Evolutionary conservation across 148 eudicot species (phyloP), one percentile per base, ranked within the genome.

Genomic region (Arbutus unedo): DNA sequence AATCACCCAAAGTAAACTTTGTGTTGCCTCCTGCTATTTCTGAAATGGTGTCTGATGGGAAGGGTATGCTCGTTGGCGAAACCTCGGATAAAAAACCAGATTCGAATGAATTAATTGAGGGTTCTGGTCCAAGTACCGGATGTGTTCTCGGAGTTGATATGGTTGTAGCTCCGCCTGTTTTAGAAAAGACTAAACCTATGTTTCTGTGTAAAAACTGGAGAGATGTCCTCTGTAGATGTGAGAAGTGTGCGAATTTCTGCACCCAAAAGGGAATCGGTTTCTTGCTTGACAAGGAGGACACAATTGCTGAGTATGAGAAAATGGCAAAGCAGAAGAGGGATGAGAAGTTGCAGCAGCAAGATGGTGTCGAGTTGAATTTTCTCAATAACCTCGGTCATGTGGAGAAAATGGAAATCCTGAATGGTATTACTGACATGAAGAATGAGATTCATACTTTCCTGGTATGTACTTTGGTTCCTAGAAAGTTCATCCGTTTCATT

Each of bases 381-480:
- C 91, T 97, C 21, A 83, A 92, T 81, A 93, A 91, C 51, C 92
- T 97, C 53, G 97, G 96, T 25, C 99, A 97, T 81, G 93, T 94
- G 54, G 90, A 89, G 89, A 97, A 93, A 85, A 96, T 97, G 83
- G 99, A 97, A 83, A 86, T 97, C 70, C 82, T 94, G 81, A 91
- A 87, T 81, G 97, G 97, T 85, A 93, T 94, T 82, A 90, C 95
- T 57, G 98, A 94, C 86, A 90, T 97, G 96, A 93, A 97, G 91
- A 88, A 87, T 87, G 99, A 92, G 88, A 84, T 97, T 70, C 90
- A 81, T 62, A 74, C 88, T 77, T 93, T 93, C 90, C 88, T 94
- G 88, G 99, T 94, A 93, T 56, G 90, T 59, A 57, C 86, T 82
- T 6, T 74, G 55, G 49, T 71, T 80, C 50, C 47, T 49, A 2